Percentiles rank a stretch among this genome's conserved stretches.
phyloP scores from a whole-genome alignment of 495 filamentous ascomycete species.

The Letharia columbiana region DNA sequence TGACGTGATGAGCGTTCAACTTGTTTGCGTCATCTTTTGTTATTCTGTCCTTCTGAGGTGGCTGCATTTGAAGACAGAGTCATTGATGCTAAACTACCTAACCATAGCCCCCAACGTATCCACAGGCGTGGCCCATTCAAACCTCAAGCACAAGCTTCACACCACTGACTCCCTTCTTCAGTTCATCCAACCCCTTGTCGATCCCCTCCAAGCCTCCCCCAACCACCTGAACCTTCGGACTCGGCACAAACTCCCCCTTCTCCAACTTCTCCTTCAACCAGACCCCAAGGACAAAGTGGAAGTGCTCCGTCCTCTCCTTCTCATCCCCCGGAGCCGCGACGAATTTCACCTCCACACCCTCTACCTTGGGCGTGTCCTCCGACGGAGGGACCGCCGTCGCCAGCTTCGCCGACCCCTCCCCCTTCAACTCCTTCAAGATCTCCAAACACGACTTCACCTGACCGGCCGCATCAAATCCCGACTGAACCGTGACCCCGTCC shows the following conservation, averaged over 20 bases:
- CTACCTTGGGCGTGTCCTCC: slow-evolving; percentile 27
- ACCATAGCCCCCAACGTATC: not conserved
- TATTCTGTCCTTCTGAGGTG: too few relatives aligned
- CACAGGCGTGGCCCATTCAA: slow-evolving; percentile 9
- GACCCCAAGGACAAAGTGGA: slow-evolving; percentile 34
- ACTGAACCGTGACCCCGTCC: slow-evolving; percentile 34
- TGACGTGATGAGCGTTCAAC: too few relatives aligned
- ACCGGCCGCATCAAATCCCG: slow-evolving; percentile 38
- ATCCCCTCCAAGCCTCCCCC: slow-evolving; percentile 38
- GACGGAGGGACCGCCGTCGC: slow-evolving; percentile 33
- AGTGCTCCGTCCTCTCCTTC: slow-evolving; percentile 32
- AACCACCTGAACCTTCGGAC: slow-evolving; percentile 37
- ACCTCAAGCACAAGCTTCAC: slow-evolving; percentile 40
- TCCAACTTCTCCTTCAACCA: slow-evolving; percentile 38
- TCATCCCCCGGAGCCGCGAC: slow-evolving; percentile 31
- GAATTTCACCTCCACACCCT: slow-evolving; percentile 38
- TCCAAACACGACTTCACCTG: slow-evolving; percentile 31
- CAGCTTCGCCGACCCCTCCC: slow-evolving; percentile 32
- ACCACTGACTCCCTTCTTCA: slow-evolving; percentile 41
- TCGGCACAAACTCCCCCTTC: slow-evolving; percentile 37
- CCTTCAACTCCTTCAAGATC: slow-evolving; percentile 33
- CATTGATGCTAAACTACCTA: not conserved
- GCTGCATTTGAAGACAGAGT: not conserved
- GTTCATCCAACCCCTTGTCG: slow-evolving; percentile 37
- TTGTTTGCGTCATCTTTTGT: too few relatives aligned